These are phyloP conservation scores for Rhodotorula sp. DNA, from an alignment of 1,284 basidiomycete genomes.

Conservation along the genomic window DNA sequence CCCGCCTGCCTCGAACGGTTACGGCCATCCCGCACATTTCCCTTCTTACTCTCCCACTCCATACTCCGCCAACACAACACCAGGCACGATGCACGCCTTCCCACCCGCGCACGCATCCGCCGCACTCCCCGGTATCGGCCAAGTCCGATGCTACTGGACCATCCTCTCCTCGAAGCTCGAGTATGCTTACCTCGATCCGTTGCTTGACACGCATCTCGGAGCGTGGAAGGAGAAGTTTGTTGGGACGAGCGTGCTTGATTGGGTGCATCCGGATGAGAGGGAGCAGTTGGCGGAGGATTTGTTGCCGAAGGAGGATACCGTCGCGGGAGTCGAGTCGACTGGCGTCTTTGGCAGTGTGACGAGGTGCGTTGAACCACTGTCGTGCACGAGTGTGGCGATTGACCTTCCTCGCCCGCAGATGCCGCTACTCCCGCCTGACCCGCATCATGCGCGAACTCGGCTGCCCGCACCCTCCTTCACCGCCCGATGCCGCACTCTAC, in stretches of 20 bases:
- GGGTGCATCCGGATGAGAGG: slow-evolving; percentile 86
- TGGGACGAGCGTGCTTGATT: slow-evolving; percentile 73
- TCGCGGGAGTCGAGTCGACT: slow-evolving; percentile 72
- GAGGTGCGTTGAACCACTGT: slow-evolving; percentile 66
- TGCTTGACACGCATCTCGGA: slow-evolving; percentile 71
- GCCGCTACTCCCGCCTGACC: slow-evolving; percentile 54
- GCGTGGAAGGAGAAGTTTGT: slow-evolving; percentile 67
- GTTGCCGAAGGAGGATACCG: slow-evolving; percentile 55
- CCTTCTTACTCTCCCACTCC: background rate
- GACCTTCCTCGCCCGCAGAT: slow-evolving; percentile 43
- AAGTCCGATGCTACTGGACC: slow-evolving; percentile 38
- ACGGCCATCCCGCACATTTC: background rate
- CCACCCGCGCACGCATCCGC: background rate
- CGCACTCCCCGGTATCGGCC: slow-evolving; percentile 18
- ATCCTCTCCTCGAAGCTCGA: slow-evolving; percentile 53
- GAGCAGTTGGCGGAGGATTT: slow-evolving; percentile 49
- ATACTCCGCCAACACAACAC: background rate
- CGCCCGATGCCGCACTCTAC: slow-evolving; percentile 22
- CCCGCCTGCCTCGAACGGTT: background rate
- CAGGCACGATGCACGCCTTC: background rate
- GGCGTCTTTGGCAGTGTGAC: slow-evolving; percentile 89
- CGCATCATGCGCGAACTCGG: slow-evolving; percentile 53
- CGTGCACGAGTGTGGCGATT: too few relatives aligned
- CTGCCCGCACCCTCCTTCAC: slow-evolving; percentile 47
- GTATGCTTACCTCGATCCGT: slow-evolving; percentile 87